Base-by-base conservation (phyloP, 2,329 filamentous ascomycete genomes). In the Cyphellophora attinorum region DNA sequence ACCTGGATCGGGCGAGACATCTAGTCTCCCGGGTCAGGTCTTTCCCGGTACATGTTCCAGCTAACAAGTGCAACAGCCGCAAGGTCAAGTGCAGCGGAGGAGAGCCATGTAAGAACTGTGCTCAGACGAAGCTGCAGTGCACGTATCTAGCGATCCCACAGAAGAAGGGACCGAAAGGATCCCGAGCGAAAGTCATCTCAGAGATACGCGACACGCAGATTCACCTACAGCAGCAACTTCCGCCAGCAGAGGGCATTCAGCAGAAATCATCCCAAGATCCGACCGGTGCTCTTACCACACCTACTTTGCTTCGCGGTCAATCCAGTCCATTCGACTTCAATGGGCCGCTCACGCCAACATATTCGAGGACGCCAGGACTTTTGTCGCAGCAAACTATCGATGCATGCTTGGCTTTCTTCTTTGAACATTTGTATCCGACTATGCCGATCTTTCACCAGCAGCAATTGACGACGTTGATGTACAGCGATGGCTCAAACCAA, bases 81-180 rank as follows among this genome's bases (percentile, higher is more conserved):
- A 53, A 53, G 34, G 44, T 50, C 8, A 38, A 38, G 13, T 51
- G 48, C 27, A 40, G 44, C 3, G 45, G 48, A 21, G 45, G 38
- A 4, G 37, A 77, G 49, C 79, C 80, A 13, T 85, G 80, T 57
- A 70, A 74, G 40, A 82, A 83, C 58, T 85, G 80, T 58, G 67
- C 68, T 10, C 72, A 77, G 5, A 76, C 79, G 5, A 70, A 76
- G 50, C 65, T 84, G 12, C 65, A 70, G 10, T 85, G 80, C 64
- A 83, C 79, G 18, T 85, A 83, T 67, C 78, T 81, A 60, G 76
- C 78, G 19, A 75, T 83, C 21, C 79, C 79, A 2, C 79, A 81
- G 60, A 84, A 83, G 62, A 84, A 84, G 56, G 80, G 80, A 2
- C 80, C 79, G 28, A 83, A 83, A 58, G 79, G 80, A 45, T 81